phyloP scores from a whole-genome alignment of 805 yeast genomes.

The Lachancea lanzarotensis region DNA sequence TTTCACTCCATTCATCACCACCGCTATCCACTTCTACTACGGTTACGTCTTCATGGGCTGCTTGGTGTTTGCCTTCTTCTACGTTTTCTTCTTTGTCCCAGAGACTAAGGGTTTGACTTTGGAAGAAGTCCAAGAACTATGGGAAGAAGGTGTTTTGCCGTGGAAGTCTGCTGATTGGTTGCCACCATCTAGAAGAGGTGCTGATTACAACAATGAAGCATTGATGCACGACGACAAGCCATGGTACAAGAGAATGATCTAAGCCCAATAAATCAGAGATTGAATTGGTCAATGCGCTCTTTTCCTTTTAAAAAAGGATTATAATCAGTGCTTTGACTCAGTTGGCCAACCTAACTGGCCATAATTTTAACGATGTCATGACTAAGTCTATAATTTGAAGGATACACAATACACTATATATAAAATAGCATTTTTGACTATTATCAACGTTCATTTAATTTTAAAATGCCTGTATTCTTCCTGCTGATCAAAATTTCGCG shows the following conservation, averaged over 20 bases:
- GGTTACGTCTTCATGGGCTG: slow-evolving; percentile 59
- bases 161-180: slow-evolving; percentile 44
- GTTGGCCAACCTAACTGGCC: not conserved
- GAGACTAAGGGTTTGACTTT: slow-evolving; percentile 74
- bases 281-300: not conserved
- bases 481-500: not conserved
- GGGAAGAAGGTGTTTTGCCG: slow-evolving; percentile 35
- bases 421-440: not conserved
- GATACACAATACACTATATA: slow-evolving; percentile 1
- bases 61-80: slow-evolving; percentile 47
- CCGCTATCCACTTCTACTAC: slow-evolving; percentile 57
- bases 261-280: not conserved
- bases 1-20: slow-evolving; percentile 64
- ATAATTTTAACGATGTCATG: slow-evolving; percentile 1
- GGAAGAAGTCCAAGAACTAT: slow-evolving; percentile 69
- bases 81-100: slow-evolving; percentile 61
- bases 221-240: slow-evolving; percentile 24
- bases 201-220: slow-evolving; percentile 22
- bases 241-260: slow-evolving; percentile 19
- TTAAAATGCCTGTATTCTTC: not conserved
- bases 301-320: not conserved
- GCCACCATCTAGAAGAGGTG: slow-evolving; percentile 37
- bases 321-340: not conserved
- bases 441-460: not conserved
- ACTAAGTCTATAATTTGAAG: slow-evolving; percentile 2